Evolutionary conservation across 768 basidiomycete species (phyloP).

Genomic region (Erythrobasidium yunnanense): DNA sequence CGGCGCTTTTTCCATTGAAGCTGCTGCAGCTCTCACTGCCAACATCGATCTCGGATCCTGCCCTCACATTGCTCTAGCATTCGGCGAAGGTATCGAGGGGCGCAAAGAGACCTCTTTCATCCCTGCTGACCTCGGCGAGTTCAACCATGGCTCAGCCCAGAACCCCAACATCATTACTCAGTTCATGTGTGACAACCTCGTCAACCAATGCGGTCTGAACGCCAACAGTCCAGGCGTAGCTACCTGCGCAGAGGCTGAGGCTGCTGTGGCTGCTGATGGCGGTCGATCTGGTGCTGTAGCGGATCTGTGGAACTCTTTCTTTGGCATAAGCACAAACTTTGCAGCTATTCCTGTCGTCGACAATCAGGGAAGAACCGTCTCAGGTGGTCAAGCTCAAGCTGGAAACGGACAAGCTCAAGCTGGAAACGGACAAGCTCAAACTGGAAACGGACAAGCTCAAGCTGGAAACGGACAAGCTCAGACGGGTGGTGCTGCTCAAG

Average conservation of each 20-base stretch:
- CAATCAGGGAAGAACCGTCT: slow-evolving; percentile 44
- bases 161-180: slow-evolving; percentile 52
- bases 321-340: slow-evolving; percentile 52
- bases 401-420: not conserved
- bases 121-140: slow-evolving; percentile 48
- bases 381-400: not conserved
- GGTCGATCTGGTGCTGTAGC: slow-evolving; percentile 47
- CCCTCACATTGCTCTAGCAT: slow-evolving; percentile 42
- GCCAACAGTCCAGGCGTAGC: slow-evolving; percentile 46
- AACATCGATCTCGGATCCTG: not conserved
- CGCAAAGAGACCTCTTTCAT: slow-evolving; percentile 52
- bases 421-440: not conserved
- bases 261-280: not conserved
- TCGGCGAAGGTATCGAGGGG: slow-evolving; percentile 51
- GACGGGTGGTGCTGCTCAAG: not conserved
- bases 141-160: slow-evolving; percentile 54
- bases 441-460: not conserved
- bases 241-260: slow-evolving; percentile 42
- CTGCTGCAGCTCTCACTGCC: not conserved
- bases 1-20: not conserved
- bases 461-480: not conserved
- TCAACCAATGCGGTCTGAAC: slow-evolving; percentile 46
- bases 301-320: slow-evolving; percentile 54
- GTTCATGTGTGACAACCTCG: slow-evolving; percentile 49
- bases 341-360: slow-evolving; percentile 45